Conservation (phyloP, 768 basidiomycete genomes). For the Pleurotus platypus region DNA sequence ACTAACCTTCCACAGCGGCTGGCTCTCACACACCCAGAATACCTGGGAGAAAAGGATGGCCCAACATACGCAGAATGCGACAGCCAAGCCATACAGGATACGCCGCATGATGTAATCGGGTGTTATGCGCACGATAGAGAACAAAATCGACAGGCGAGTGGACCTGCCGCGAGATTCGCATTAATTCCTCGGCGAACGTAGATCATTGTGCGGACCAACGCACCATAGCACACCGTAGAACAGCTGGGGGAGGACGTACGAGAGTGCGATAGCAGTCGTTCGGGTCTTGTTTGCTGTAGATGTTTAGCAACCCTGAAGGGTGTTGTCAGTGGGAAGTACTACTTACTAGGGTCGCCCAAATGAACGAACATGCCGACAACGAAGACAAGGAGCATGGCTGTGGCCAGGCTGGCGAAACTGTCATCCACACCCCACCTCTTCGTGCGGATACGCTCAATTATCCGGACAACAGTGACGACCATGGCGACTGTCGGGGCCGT, state of each 20-base stretch:
- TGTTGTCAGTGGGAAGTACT: not conserved
- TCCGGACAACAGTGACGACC: not conserved
- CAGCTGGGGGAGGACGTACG: not conserved
- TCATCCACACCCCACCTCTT: not conserved
- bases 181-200: not conserved
- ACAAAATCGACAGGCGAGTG: slow-evolving; percentile 48
- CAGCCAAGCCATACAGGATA: slow-evolving; percentile 25
- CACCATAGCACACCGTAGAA: slow-evolving; percentile 40
- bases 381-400: not conserved
- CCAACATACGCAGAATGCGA: slow-evolving; percentile 24
- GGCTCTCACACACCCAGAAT: slow-evolving; percentile 39
- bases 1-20: slow-evolving; percentile 34
- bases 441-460: not conserved
- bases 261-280: not conserved
- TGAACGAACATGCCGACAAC: slow-evolving; percentile 4
- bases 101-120: slow-evolving; percentile 25
- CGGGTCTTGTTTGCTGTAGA: not conserved
- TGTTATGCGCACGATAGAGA: slow-evolving; percentile 52
- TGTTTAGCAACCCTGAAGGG: not conserved
- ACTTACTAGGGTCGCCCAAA: not conserved
- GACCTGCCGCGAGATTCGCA: slow-evolving; percentile 26
- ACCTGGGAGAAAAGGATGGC: slow-evolving; percentile 39
- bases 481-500: slow-evolving; percentile 2
- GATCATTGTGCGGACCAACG: not conserved
- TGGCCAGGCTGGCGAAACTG: not conserved